phyloP scores from a whole-genome alignment of 805 yeast species.

The Sporopachydermia lactativora region DNA sequence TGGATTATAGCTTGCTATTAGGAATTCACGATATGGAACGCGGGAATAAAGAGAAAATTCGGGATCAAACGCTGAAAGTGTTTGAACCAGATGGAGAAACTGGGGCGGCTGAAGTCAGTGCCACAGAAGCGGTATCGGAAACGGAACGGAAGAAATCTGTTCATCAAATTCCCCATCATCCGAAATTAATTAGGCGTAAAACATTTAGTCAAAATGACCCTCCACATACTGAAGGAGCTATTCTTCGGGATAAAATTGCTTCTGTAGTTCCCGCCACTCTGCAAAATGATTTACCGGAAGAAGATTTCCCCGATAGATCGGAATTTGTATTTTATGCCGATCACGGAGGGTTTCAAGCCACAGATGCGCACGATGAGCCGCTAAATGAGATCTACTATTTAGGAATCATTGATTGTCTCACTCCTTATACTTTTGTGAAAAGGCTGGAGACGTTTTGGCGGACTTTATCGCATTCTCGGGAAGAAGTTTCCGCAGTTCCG shows the following conservation, averaged over 20 bases:
- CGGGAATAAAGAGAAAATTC: slow-evolving; percentile 32
- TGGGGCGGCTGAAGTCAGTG: not conserved
- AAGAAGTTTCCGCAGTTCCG: slow-evolving; percentile 77
- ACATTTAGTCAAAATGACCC: not conserved
- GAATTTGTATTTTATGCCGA: slow-evolving; percentile 53
- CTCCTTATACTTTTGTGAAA: slow-evolving; percentile 51
- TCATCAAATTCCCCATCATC: not conserved
- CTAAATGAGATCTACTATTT: slow-evolving; percentile 63
- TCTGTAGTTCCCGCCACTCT: not conserved
- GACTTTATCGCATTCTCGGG: slow-evolving; percentile 51
- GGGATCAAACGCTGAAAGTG: slow-evolving; percentile 20
- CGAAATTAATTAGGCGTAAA: not conserved
- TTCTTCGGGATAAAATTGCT: not conserved
- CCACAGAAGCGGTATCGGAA: not conserved
- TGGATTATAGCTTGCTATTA: slow-evolving; percentile 87
- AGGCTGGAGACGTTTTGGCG: slow-evolving; percentile 79
- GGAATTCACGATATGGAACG: slow-evolving; percentile 72
- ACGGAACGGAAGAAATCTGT: no score
- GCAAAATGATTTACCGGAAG: slow-evolving; percentile 26
- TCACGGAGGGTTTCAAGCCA: slow-evolving; percentile 75
- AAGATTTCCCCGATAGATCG: slow-evolving; percentile 33
- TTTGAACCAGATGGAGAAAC: slow-evolving; percentile 18
- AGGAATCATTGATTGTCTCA: slow-evolving; percentile 90
- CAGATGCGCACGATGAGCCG: slow-evolving; percentile 49
- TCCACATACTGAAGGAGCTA: no score